These are phyloP conservation scores for Fusarium dlaminii DNA, from an alignment of 2,329 filamentous ascomycete species.

Conservation along the genomic window DNA sequence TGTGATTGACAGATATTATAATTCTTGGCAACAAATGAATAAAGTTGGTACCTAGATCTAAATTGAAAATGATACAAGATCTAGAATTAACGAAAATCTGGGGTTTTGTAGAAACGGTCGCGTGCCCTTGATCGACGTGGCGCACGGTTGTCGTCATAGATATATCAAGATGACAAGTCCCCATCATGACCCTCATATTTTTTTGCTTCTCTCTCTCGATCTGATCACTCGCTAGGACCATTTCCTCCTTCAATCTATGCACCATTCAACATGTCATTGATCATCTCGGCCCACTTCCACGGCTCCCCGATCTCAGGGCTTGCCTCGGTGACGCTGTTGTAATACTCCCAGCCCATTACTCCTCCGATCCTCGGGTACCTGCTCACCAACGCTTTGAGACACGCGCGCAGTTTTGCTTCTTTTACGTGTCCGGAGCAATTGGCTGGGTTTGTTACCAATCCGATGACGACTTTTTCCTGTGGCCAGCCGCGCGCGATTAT, in stretches of 20 bases:
- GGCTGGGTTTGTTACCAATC: conserved; percentile 76
- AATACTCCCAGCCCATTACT: conserved; percentile 93
- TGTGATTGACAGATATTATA: background rate
- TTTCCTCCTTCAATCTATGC: background rate
- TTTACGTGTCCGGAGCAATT: conserved; percentile 67
- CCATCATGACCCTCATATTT: conserved; percentile 14
- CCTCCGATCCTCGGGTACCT: conserved; percentile 78
- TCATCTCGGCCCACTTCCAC: conserved; percentile 75
- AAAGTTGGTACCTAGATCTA: background rate
- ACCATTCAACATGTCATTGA: conserved; percentile 37
- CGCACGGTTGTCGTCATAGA: conserved; percentile 31
- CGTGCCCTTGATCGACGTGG: conserved; percentile 16
- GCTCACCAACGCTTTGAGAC: conserved; percentile 51
- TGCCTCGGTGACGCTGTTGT: conserved; percentile 70
- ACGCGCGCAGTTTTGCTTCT: conserved; percentile 55
- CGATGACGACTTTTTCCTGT: conserved; percentile 76
- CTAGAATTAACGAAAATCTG: background rate
- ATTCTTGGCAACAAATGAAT: background rate
- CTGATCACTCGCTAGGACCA: background rate
- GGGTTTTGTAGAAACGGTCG: conserved; percentile 20
- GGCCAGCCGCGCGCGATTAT: conserved; percentile 71
- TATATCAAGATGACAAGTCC: conserved; percentile 1
- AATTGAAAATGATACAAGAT: background rate
- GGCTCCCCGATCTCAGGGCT: conserved; percentile 54
- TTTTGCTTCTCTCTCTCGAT: background rate